phyloP scores from a whole-genome alignment of 2,329 filamentous ascomycete species.

The Furcasterigmium sp. region DNA sequence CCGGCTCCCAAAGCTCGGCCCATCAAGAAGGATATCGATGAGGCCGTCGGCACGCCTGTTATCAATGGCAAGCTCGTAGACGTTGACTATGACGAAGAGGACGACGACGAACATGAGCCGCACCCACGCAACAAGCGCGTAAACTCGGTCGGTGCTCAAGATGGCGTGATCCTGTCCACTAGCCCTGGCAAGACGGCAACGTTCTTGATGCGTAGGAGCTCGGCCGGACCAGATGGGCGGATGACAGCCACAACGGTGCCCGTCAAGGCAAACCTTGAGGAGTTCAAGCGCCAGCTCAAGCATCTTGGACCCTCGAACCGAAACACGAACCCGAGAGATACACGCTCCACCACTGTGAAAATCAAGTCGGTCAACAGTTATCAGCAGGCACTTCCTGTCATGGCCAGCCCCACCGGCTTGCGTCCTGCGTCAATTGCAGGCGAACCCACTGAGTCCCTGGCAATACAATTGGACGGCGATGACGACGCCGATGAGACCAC shows the following conservation, averaged over 20 bases:
- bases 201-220: conserved; percentile 55
- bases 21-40: conserved; percentile 28
- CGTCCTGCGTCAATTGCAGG: conserved; percentile 15
- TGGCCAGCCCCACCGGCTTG: conserved; percentile 12
- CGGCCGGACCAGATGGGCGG: conserved; percentile 48
- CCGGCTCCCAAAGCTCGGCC: conserved; percentile 74
- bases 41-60: conserved; percentile 14
- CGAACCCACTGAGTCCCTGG: conserved; percentile 4
- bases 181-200: conserved; percentile 48
- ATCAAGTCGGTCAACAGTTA: conserved; percentile 53
- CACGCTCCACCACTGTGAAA: conserved; percentile 59
- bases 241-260: conserved; percentile 42
- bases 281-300: conserved; percentile 59
- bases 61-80: conserved; percentile 20
- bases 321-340: conserved; percentile 58
- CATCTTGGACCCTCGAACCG: conserved; percentile 63
- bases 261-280: conserved; percentile 55
- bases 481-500: conserved; percentile 10
- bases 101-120: conserved; percentile 12
- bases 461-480: background rate
- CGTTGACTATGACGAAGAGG: conserved; percentile 35
- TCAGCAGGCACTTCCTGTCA: conserved; percentile 39
- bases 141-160: conserved; percentile 28
- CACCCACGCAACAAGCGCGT: conserved; percentile 19
- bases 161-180: conserved; percentile 30